Base-by-base conservation (phyloP, 495 filamentous ascomycete genomes). In the Penicillium turbatum region DNA sequence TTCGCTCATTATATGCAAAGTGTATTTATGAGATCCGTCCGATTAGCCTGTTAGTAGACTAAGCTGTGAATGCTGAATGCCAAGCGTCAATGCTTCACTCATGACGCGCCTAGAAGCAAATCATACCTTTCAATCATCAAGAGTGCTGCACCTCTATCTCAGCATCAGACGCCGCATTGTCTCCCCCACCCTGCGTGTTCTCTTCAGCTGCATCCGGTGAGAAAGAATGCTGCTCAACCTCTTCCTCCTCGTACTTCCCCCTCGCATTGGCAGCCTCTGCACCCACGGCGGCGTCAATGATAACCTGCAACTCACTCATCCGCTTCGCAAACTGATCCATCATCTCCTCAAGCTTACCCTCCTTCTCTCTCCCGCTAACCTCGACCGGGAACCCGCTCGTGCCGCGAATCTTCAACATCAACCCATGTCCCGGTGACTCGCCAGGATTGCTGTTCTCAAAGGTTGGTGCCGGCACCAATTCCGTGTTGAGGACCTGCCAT, bases 351-450 rank as follows among this genome's bases (percentile, higher is more conserved):
- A 76, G 64, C 70, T 54, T 30, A 13, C 59, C 69, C 43, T 65
- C 69, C 12, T 64, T 65, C 8, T 64, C 70, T 42, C 61, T 70
- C 8, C 54, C 66, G 2, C 60, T 56, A 34, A 56, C 61, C 48
- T 46, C 61, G 54, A 65, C 56, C 16, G 71, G 59, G 5, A 72
- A 36, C 0, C 70, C 71, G 0, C 58, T 51, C 0, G 69, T 74
- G 1, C 88, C 88, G 32, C 86, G 81, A 39, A 92, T 84, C 37
- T 79, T 79, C 30, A 91, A 67, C 82, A 91, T 88, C 50, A 86
- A 59, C 0, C 79, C 71, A n/a, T 72, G 68, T 7, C 56, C 48
- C 4, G 57, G 36, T 13, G 63, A 51, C 13, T 62, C 67, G 1
- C 60, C 65, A 1, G 62, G 66, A 55, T 66, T 65, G 45, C 72